phyloP scores from a whole-genome alignment of 2,329 filamentous ascomycete species.

The Penicillium aurantiogriseum region DNA sequence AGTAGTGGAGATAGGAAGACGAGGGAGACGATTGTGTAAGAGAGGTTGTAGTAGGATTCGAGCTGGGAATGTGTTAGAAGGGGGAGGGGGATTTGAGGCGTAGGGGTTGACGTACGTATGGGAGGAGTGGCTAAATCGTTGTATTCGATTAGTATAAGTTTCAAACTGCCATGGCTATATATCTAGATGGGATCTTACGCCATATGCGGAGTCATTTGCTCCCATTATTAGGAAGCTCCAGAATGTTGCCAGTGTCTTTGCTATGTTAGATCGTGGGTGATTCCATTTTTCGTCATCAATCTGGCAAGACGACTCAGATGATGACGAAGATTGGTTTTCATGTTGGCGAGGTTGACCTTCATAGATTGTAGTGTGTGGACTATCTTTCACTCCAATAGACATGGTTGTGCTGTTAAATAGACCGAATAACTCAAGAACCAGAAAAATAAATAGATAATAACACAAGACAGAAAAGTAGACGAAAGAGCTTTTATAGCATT shows the following conservation, averaged over 20 bases:
- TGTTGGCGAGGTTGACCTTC: neutral
- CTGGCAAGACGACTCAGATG: neutral
- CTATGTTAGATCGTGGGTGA: conserved; percentile 37
- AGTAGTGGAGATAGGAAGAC: conserved; percentile 51
- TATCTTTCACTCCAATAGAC: neutral
- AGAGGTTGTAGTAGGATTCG: conserved; percentile 45
- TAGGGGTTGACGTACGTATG: neutral
- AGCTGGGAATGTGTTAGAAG: conserved; percentile 41
- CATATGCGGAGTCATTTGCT: conserved; percentile 56
- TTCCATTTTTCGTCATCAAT: conserved; percentile 12
- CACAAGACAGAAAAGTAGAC: too few relatives aligned
- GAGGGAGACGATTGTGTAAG: conserved; percentile 44
- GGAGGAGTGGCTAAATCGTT: neutral
- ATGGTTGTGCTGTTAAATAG: neutral
- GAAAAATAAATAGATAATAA: neutral
- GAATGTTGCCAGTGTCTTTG: conserved; percentile 52
- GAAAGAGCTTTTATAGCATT: neutral
- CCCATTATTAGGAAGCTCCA: conserved; percentile 57
- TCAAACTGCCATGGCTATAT: too few relatives aligned
- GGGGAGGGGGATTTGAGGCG: too few relatives aligned
- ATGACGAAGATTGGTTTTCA: neutral
- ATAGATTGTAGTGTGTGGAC: neutral
- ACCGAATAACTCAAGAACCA: neutral
- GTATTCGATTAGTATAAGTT: neutral
- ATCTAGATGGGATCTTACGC: conserved; percentile 31